Evolutionary conservation across 331 rosid genomes (phyloP).

Genomic region (Pyrus hybrid): DNA sequence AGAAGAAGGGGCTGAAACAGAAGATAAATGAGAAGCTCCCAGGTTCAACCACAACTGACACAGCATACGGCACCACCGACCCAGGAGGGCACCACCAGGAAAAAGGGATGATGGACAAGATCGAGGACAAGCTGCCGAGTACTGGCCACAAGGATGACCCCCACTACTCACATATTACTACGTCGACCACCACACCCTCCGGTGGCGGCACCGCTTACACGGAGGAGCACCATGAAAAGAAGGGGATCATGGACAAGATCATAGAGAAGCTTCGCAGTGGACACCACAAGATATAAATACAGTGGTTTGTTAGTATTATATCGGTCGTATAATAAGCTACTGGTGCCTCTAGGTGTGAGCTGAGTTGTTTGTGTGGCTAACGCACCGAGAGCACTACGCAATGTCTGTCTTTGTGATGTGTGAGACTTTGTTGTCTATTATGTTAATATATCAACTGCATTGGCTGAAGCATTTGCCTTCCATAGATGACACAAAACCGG

Average conservation of each 20-base stretch:
- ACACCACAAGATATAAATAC: conserved; percentile 12
- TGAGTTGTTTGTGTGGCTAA: too few species aligned
- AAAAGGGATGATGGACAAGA: neutral
- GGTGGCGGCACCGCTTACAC: neutral
- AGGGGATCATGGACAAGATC: conserved; percentile 45
- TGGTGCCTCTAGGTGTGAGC: too few species aligned
- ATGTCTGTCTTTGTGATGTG: too few species aligned
- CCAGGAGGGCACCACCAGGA: neutral
- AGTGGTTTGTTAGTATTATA: too few species aligned
- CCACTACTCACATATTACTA: neutral
- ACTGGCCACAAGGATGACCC: neutral
- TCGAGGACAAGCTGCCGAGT: neutral
- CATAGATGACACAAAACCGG: neutral
- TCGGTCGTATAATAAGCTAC: too few species aligned
- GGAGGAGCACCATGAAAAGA: conserved; percentile 18
- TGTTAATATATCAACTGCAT: neutral
- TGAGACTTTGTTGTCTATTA: too few species aligned
- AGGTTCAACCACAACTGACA: conserved; percentile 2
- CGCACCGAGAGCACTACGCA: too few species aligned
- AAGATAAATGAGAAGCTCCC: conserved; percentile 37
- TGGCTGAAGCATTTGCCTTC: neutral
- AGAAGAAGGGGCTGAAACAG: conserved; percentile 25
- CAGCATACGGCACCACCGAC: neutral
- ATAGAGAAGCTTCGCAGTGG: conserved; percentile 43
- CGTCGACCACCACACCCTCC: neutral